Percentiles rank a stretch among this genome's conserved stretches.
Conservation (phyloP, 192 early-diverging fungal genomes). For the Mortierella alpina region DNA sequence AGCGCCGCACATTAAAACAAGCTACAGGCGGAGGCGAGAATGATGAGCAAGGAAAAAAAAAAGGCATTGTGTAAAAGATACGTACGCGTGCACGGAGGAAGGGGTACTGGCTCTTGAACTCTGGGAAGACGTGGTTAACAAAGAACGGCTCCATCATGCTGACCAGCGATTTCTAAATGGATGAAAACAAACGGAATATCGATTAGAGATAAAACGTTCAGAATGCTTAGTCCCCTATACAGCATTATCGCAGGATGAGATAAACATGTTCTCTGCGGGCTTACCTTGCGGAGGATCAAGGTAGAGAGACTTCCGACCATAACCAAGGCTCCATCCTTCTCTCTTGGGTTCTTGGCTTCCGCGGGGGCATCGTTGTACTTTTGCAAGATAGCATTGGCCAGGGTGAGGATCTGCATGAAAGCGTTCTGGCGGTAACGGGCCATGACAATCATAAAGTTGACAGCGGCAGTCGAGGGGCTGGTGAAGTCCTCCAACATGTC, state of each 20-base stretch:
- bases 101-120: slow-evolving; percentile 85
- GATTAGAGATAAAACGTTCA: neutral
- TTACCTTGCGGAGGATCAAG: slow-evolving; percentile 69
- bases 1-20: neutral
- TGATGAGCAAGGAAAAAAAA: neutral
- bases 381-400: slow-evolving; percentile 81
- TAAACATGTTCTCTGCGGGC: neutral
- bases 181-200: neutral
- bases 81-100: slow-evolving; percentile 86
- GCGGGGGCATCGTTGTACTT: slow-evolving; percentile 75
- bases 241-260: no score
- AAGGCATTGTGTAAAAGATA: neutral
- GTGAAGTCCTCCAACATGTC: slow-evolving; percentile 85
- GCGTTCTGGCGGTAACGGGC: slow-evolving; percentile 84
- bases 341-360: slow-evolving; percentile 74
- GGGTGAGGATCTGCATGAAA: slow-evolving; percentile 81
- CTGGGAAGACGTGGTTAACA: slow-evolving; percentile 88
- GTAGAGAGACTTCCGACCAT: slow-evolving; percentile 85
- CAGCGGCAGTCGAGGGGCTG: slow-evolving; percentile 78
- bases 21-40: neutral
- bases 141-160: slow-evolving; percentile 88
- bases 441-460: slow-evolving; percentile 82
- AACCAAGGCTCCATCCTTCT: slow-evolving; percentile 91
- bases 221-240: neutral
- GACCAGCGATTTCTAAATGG: slow-evolving; percentile 59